These are phyloP conservation scores for Eremochloa ophiuroides DNA, from an alignment of 176 grass and related monocot genomes.

Conservation along the genomic window DNA sequence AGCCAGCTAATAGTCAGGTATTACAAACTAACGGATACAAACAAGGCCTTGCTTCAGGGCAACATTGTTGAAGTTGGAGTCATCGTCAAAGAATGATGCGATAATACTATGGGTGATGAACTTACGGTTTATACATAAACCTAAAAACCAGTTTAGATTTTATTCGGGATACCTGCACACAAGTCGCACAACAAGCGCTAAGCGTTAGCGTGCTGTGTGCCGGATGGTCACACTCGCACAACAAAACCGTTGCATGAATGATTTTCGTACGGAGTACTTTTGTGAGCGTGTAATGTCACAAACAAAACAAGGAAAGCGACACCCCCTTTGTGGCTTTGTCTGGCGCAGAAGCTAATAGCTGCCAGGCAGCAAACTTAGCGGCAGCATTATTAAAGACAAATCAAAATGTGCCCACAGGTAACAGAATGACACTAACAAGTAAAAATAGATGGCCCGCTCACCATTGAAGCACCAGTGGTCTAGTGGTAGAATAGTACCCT, in stretches of 20 bases:
- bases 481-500: conserved; percentile 89
- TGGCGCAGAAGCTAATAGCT: no score
- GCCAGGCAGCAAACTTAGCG: background rate
- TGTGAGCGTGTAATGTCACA: background rate
- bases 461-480: conserved; percentile 47
- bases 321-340: no score
- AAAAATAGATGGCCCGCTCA: background rate
- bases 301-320: no score
- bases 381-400: background rate
- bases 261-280: background rate
- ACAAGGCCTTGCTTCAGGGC: background rate
- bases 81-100: background rate
- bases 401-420: background rate
- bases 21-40: background rate
- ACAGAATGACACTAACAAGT: background rate
- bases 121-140: no score
- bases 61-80: background rate
- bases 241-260: no score
- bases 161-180: background rate
- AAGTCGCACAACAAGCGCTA: background rate
- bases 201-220: background rate
- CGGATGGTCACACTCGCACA: no score
- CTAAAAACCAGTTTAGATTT: background rate
- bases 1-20: background rate
- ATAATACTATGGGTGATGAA: background rate